Evolutionary conservation across 805 yeast genomes (phyloP).

Genomic region (Schizosaccharomyces octosporus): DNA sequence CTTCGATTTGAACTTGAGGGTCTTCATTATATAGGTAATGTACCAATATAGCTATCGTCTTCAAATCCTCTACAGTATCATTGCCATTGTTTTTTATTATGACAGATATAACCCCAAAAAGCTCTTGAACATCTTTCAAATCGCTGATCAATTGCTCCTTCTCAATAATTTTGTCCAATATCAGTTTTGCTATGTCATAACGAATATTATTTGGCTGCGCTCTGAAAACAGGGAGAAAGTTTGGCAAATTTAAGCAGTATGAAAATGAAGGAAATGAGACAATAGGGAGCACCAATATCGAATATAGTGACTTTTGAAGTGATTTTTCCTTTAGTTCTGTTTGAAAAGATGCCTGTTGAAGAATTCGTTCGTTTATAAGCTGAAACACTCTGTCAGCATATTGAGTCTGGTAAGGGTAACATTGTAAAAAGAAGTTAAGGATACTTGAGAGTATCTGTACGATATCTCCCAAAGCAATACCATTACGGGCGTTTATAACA

Average conservation of each 20-base stretch:
- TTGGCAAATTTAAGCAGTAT: neutral
- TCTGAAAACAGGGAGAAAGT: neutral
- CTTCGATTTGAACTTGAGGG: neutral
- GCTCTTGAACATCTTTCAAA: neutral
- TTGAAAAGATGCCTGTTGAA: neutral
- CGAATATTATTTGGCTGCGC: neutral
- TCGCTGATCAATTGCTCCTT: slow-evolving; percentile 9
- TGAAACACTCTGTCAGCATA: slow-evolving; percentile 38
- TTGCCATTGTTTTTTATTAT: neutral
- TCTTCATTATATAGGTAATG: neutral
- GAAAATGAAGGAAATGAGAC: slow-evolving; percentile 3
- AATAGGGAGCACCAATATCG: slow-evolving; percentile 11
- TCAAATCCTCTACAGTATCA: neutral
- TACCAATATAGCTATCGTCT: neutral
- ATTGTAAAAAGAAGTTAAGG: slow-evolving; percentile 35
- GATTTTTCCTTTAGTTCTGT: neutral
- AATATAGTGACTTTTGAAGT: slow-evolving; percentile 8
- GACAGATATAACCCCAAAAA: neutral
- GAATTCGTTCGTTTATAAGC: slow-evolving; percentile 12
- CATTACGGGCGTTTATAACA: slow-evolving; percentile 33
- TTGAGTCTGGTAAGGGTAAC: slow-evolving; percentile 35
- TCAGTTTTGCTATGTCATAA: neutral
- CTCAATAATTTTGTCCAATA: slow-evolving; percentile 7
- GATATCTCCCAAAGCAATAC: slow-evolving; percentile 40
- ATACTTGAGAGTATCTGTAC: slow-evolving; percentile 42